phyloP scores from a whole-genome alignment of 2,329 filamentous ascomycete species.

The Xylariaceae sp. region DNA sequence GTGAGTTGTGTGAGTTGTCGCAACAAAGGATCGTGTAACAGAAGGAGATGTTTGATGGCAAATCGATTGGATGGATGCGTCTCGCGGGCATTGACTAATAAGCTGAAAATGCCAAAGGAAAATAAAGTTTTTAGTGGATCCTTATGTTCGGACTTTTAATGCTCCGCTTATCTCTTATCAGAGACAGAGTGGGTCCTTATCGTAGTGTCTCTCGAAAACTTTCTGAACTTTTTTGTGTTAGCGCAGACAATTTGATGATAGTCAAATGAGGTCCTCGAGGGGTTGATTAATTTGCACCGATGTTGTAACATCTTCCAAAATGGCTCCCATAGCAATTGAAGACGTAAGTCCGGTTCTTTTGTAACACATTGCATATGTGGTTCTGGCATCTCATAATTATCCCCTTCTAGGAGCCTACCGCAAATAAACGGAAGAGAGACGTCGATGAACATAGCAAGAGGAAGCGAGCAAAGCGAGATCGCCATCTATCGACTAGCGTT shows the following conservation, averaged over 20 bases:
- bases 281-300: neutral
- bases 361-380: neutral
- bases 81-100: neutral
- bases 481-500: conserved; percentile 18
- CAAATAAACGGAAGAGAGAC: conserved; percentile 53
- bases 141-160: conserved; percentile 1
- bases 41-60: neutral
- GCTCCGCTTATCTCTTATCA: conserved; percentile 30
- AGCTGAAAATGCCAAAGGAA: neutral
- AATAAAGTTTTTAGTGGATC: conserved; percentile 6
- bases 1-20: neutral
- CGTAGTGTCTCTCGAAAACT: conserved; percentile 29
- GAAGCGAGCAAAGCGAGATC: conserved; percentile 45
- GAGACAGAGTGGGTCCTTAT: conserved; percentile 33
- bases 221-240: conserved; percentile 30
- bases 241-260: conserved; percentile 11
- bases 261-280: conserved; percentile 2
- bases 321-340: conserved; percentile 30
- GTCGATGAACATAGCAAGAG: conserved; percentile 44
- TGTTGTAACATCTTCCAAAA: conserved; percentile 14
- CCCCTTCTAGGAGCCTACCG: conserved; percentile 37
- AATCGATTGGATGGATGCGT: neutral
- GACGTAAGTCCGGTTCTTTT: conserved; percentile 28
- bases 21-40: neutral
- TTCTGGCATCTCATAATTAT: conserved; percentile 15